Percentiles rank a stretch among this genome's conserved stretches.
These are phyloP conservation scores for Ophiostoma sp. DNA, from an alignment of 2,329 filamentous ascomycete genomes.

Conservation along the genomic window DNA sequence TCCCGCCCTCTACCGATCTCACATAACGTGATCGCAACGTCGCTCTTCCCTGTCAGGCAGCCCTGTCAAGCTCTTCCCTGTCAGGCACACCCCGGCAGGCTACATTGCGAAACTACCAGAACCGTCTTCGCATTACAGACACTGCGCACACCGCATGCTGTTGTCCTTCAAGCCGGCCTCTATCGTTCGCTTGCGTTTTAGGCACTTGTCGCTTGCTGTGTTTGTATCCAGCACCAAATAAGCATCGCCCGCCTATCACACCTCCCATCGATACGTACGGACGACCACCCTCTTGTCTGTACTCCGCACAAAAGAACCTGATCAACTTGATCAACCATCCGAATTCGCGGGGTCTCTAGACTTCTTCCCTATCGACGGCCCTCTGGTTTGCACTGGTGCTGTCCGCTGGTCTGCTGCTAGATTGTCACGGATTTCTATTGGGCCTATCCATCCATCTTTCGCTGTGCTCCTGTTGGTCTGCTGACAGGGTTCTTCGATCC, in stretches of 20 bases:
- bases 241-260: background rate
- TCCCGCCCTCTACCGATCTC: background rate
- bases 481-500: background rate
- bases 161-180: background rate
- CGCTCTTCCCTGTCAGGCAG: background rate
- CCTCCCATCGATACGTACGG: background rate
- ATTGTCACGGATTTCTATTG: no score
- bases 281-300: background rate
- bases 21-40: conserved; percentile 13
- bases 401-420: no score
- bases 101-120: background rate
- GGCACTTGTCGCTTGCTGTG: no score
- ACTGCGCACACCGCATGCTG: background rate
- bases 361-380: background rate
- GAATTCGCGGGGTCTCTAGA: conserved; percentile 4
- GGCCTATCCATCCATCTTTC: background rate
- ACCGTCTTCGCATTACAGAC: background rate
- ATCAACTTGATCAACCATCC: background rate
- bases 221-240: background rate
- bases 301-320: background rate
- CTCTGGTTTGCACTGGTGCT: no score
- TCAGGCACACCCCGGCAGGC: no score
- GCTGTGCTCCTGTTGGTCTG: background rate
- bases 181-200: background rate
- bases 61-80: no score